Evolutionary conservation across 2,329 filamentous ascomycete genomes (phyloP), one percentile per base, ranked within the genome.

Genomic region (Botryosphaeria agaves): DNA sequence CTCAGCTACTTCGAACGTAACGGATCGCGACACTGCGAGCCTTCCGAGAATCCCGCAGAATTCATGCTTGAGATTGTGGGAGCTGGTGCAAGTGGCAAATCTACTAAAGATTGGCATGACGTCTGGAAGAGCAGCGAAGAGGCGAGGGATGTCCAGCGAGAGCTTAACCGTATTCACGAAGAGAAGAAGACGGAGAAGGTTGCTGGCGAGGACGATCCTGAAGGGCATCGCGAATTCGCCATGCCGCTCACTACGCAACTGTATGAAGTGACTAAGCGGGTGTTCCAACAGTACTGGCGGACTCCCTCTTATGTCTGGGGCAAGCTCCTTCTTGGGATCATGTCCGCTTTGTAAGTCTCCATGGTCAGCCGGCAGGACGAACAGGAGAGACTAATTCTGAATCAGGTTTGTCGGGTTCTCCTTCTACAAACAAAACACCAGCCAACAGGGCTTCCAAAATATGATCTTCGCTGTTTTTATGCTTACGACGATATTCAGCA

Each of bases 221-320:
- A 66, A 9, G 60, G 59, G 38, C 81, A 74, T 53, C 67, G 71
- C 36, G 81, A 92, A 50, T 92, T 92, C 36, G 84, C 84, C 3
- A 79, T 81, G 4, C 70, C 78, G 0, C 82, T 91, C 47, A 45
- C 41, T 24, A 46, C 60, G 5, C 84, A 93, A 52, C 57, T 87
- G 25, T 57, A 55, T 33, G 64, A 75, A 45, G 79, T 82, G 33
- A 66, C 71, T 12, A 51, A 66, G 39, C 81, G 84, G 44, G 77
- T 89, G 16, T 89, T 89, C 61, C 70, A 85, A 47, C 83, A 92
- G 51, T 91, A 89, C 65, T 92, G 84, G 83, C 78, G 84, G 36
- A 85, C 76, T 0, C 84, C 84, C 0, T 68, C 74, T 4, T 92
- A 92, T 59, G 85, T 93, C 52, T 91, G 87, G 59, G 76, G 79